Base-by-base conservation (phyloP, 805 yeast species). In the Ogataea glucozyma region DNA sequence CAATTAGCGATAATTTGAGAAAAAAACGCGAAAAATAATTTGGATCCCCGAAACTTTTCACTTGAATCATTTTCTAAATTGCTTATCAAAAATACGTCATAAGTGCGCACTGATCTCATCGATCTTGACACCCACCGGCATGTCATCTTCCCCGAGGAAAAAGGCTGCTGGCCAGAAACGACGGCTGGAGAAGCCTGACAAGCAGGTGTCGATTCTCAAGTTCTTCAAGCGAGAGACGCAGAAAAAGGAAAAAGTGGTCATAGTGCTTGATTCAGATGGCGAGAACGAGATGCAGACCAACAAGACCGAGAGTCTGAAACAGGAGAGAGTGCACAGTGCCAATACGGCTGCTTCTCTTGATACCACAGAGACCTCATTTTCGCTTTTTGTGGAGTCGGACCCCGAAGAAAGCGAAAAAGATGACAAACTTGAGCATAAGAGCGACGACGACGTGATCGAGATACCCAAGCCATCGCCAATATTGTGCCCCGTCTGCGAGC, bases 401-500 rank as follows among this genome's bases (percentile, higher is more conserved):
- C n/a, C n/a, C n/a, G n/a, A n/a, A n/a, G n/a, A n/a, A n/a, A n/a
- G n/a, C n/a, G n/a, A n/a, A n/a, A n/a, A n/a, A n/a, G n/a, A n/a
- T n/a, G n/a, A n/a, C n/a, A n/a, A n/a, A n/a, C n/a, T n/a, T n/a
- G n/a, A n/a, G n/a, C n/a, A n/a, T n/a, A n/a, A n/a, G n/a, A n/a
- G n/a, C n/a, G n/a, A n/a, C 8, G 44, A 31, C 10, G 48, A 33
- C 11, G 38, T 40, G 19, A n/a, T 10, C 27, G 37, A 22, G 16
- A n/a, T 6, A 19, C 47, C 14, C 22, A 17, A 14, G 16, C n/a
- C n/a, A n/a, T 51, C 52, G 13, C 39, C 29, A 18, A 48, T 65
- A 3, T 7, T 13, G 2, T 82, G 88, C 53, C 88, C 87, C 0
- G 58, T 81, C 1, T 82, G 88, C 50, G 41, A 46, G 6, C 40